phyloP scores from a whole-genome alignment of 768 basidiomycete genomes.

The Russula virescens region DNA sequence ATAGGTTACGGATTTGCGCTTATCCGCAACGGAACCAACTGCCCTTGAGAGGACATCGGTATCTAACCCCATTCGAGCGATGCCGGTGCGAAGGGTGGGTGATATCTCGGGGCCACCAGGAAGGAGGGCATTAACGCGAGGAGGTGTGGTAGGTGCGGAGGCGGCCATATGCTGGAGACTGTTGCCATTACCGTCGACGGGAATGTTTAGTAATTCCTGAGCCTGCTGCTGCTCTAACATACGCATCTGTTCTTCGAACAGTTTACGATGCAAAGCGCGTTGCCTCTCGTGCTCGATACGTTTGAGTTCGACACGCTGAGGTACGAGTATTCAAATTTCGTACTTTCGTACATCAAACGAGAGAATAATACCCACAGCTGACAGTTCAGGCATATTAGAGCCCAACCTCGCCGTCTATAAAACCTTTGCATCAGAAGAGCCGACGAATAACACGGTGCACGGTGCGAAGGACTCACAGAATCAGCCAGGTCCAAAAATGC shows the following conservation, averaged over 20 bases:
- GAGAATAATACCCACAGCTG: slow-evolving; percentile 54
- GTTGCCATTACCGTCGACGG: slow-evolving; percentile 49
- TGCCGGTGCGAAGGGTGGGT: slow-evolving; percentile 37
- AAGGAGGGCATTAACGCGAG: slow-evolving; percentile 68
- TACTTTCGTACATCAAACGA: slow-evolving; percentile 11
- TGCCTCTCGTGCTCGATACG: slow-evolving; percentile 88
- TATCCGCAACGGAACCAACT: slow-evolving; percentile 64
- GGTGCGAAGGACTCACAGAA: slow-evolving; percentile 53
- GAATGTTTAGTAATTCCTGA: slow-evolving; percentile 73
- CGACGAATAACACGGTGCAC: slow-evolving; percentile 16
- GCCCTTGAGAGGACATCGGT: slow-evolving; percentile 60
- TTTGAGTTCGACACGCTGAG: slow-evolving; percentile 83
- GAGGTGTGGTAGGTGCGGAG: slow-evolving; percentile 85
- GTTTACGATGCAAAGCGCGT: slow-evolving; percentile 74
- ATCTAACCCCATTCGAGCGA: slow-evolving; percentile 46
- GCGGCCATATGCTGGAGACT: slow-evolving; percentile 72
- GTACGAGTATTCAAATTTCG: slow-evolving; percentile 10
- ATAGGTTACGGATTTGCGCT: slow-evolving; percentile 83
- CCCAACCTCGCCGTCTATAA: slow-evolving; percentile 75
- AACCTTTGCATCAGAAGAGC: slow-evolving; percentile 17
- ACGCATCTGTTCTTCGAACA: slow-evolving; percentile 97
- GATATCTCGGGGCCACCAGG: slow-evolving; percentile 45
- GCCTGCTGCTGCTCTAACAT: slow-evolving; percentile 87
- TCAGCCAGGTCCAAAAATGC: slow-evolving; percentile 92
- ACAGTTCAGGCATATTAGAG: slow-evolving; percentile 81